Percentiles rank a stretch among this genome's conserved stretches.
Evolutionary conservation across 139 green algal genomes (phyloP).

Genomic region (Dunaliella sp.): DNA sequence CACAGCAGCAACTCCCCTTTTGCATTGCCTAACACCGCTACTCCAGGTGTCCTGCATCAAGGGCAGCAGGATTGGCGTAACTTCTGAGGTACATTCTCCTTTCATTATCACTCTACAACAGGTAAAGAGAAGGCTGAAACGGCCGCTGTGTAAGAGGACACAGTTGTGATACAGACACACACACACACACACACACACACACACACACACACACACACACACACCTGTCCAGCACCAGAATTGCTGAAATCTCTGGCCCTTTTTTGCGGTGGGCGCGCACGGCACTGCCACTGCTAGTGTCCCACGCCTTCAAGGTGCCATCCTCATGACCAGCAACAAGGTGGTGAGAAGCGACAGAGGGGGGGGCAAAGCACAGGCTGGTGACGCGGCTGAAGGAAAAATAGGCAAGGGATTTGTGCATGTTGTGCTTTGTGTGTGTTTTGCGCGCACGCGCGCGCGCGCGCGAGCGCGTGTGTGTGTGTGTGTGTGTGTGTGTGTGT

Average conservation of each 20-base stretch:
- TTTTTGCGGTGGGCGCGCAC: slow-evolving; percentile 32
- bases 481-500: too few species aligned
- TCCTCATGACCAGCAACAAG: slow-evolving; percentile 37
- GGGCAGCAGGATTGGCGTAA: background rate
- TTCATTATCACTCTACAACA: too few species aligned
- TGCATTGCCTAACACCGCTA: slow-evolving; percentile 13
- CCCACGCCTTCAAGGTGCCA: slow-evolving; percentile 33
- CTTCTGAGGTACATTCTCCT: background rate
- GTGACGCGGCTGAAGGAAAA: slow-evolving; percentile 22
- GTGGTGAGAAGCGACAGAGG: background rate
- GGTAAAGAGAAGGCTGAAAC: too few species aligned
- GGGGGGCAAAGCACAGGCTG: slow-evolving; percentile 10
- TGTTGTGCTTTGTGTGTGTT: too few species aligned
- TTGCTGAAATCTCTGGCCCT: slow-evolving; percentile 29
- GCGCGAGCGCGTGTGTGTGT: too few species aligned
- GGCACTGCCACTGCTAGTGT: slow-evolving; percentile 2
- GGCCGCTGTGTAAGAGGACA: too few species aligned
- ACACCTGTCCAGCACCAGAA: slow-evolving; percentile 28
- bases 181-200: too few species aligned
- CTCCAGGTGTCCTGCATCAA: background rate
- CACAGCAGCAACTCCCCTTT: slow-evolving; percentile 25
- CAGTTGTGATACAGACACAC: too few species aligned
- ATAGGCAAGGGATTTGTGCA: too few species aligned
- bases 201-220: too few species aligned
- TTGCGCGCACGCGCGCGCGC: too few species aligned